Conservation (phyloP, 2,329 filamentous ascomycete species). For the Kalmusia sp. region DNA sequence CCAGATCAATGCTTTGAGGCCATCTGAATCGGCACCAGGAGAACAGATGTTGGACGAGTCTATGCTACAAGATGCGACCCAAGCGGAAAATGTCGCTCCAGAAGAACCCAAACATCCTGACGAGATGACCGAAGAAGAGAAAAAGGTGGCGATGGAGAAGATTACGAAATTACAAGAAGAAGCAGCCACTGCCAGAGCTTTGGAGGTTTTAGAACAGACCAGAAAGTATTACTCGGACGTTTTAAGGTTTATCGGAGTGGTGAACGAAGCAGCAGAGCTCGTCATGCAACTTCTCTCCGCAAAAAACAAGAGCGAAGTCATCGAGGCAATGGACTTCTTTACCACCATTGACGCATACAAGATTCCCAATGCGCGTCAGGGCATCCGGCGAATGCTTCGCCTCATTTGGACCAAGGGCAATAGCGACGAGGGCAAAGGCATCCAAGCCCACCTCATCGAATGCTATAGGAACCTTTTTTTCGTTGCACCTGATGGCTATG, state of each 20-base stretch:
- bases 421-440: conserved; percentile 97
- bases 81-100: conserved; percentile 63
- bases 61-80: conserved; percentile 87
- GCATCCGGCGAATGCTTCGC: conserved; percentile 93
- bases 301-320: conserved; percentile 97
- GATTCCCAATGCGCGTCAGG: conserved; percentile 88
- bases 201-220: conserved; percentile 86
- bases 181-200: conserved; percentile 85
- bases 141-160: conserved; percentile 75
- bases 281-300: conserved; percentile 90
- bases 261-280: conserved; percentile 80
- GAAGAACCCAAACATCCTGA: conserved; percentile 56
- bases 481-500: conserved; percentile 89
- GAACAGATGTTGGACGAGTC: conserved; percentile 77
- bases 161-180: conserved; percentile 84
- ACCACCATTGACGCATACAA: conserved; percentile 95
- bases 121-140: conserved; percentile 83
- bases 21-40: conserved; percentile 70
- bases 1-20: conserved; percentile 81
- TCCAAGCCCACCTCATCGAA: conserved; percentile 95
- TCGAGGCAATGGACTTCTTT: conserved; percentile 99
- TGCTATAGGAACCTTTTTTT: conserved; percentile 97
- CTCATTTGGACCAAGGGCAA: conserved; percentile 99
- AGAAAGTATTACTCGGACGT: conserved; percentile 93
- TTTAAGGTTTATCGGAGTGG: conserved; percentile 88